phyloP scores from a whole-genome alignment of 148 eudicot genomes.

The Euryodendron excelsum region DNA sequence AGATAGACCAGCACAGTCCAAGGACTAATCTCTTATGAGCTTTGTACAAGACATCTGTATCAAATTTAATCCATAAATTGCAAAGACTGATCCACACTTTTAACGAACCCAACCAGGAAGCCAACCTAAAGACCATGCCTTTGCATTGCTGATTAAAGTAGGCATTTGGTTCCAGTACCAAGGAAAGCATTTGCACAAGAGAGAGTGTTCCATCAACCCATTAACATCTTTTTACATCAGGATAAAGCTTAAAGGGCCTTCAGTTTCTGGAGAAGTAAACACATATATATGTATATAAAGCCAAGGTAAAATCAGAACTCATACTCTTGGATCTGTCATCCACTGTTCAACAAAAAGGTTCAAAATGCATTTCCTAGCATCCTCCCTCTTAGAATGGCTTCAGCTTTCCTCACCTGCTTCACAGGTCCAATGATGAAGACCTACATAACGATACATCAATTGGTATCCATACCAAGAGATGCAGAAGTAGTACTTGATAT shows the following conservation, averaged over 20 bases:
- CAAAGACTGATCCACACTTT: too few relatives aligned
- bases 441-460: constrained; percentile 33
- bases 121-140: too few relatives aligned
- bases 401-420: constrained; percentile 84
- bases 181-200: too few relatives aligned
- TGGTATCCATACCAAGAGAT: neutral
- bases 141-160: too few relatives aligned
- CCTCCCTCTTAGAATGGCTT: constrained; percentile 83
- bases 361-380: constrained; percentile 55
- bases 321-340: neutral
- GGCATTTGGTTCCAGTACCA: too few relatives aligned
- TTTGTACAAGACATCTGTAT: too few relatives aligned
- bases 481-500: neutral
- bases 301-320: neutral
- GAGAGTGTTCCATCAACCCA: too few relatives aligned
- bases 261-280: neutral
- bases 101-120: too few relatives aligned
- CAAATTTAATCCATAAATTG: too few relatives aligned
- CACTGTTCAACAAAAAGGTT: neutral
- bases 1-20: too few relatives aligned
- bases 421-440: constrained; percentile 76
- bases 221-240: constrained; percentile 6
- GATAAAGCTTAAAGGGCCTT: neutral
- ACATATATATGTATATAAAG: too few relatives aligned
- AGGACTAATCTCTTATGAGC: too few relatives aligned